These are phyloP conservation scores for Phytopythium chamaehyphon DNA, from an alignment of 352 stramenopile species.

Conservation along the genomic window DNA sequence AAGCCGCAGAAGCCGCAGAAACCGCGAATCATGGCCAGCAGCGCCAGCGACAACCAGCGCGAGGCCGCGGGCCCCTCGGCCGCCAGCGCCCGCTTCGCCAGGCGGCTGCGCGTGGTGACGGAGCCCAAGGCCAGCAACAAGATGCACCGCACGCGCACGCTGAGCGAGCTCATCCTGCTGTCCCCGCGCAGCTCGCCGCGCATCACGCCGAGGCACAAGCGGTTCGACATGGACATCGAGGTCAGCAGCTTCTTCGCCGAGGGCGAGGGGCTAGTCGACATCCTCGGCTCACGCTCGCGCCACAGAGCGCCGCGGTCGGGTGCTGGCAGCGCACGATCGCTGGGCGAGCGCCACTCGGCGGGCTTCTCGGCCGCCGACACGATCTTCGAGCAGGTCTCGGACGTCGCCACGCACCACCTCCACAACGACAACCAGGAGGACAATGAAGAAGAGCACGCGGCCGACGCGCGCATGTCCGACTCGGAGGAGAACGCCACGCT, in stretches of 20 bases:
- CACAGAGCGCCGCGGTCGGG: slow-evolving; percentile 7
- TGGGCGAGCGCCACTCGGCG: slow-evolving; percentile 26
- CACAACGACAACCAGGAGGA: slow-evolving; percentile 1
- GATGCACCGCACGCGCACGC: slow-evolving; percentile 77
- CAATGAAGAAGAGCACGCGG: slow-evolving; percentile 15
- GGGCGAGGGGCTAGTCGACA: slow-evolving; percentile 65
- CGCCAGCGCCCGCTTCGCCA: slow-evolving; percentile 35
- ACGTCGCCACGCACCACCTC: slow-evolving; percentile 1
- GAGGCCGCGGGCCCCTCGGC: slow-evolving; percentile 13
- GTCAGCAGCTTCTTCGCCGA: slow-evolving; percentile 63
- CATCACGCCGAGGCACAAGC: slow-evolving; percentile 53
- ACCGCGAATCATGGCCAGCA: slow-evolving; percentile 1
- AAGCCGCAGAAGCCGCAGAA: no score
- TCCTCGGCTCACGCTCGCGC: slow-evolving; percentile 30
- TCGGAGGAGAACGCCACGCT: not conserved
- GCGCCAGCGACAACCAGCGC: slow-evolving; percentile 4
- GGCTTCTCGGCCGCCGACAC: not conserved
- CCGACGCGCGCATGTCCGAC: not conserved
- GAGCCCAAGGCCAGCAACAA: slow-evolving; percentile 82
- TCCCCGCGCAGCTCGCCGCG: slow-evolving; percentile 59
- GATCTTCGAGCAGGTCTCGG: slow-evolving; percentile 12
- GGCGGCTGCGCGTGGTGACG: slow-evolving; percentile 76
- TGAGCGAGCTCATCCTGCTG: slow-evolving; percentile 73
- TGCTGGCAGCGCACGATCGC: slow-evolving; percentile 7
- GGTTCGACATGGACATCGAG: slow-evolving; percentile 86